Percentiles rank a stretch among this genome's conserved stretches.
Conservation (phyloP, 306 rosid species). For the Dalbergia cochinchinensis region DNA sequence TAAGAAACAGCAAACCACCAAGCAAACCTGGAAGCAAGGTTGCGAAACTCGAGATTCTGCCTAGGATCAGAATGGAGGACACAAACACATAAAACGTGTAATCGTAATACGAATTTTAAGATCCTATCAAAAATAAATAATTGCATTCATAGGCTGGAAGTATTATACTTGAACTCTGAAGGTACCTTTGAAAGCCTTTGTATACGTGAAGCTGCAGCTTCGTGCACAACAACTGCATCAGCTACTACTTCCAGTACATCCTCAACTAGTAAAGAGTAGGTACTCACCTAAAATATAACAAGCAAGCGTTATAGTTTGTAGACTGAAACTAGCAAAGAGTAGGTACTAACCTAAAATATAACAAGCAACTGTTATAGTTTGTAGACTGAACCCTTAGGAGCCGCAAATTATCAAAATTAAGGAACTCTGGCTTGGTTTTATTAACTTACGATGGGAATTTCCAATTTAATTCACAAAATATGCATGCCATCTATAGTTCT, state of each 20-base stretch:
- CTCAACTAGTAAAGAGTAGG: slow-evolving; percentile 89
- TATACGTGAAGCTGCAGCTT: slow-evolving; percentile 92
- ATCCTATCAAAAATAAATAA: too few species aligned
- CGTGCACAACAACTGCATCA: slow-evolving; percentile 82
- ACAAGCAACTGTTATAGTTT: slow-evolving; percentile 17
- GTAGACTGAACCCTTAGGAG: slow-evolving; percentile 23
- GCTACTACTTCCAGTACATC: slow-evolving; percentile 87
- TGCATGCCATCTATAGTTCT: slow-evolving; percentile 36
- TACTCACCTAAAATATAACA: slow-evolving; percentile 71
- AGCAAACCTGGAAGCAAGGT: slow-evolving; percentile 5
- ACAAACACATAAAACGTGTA: too few species aligned
- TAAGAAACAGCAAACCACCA: slow-evolving; percentile 19
- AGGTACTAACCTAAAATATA: slow-evolving; percentile 76
- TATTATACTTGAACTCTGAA: slow-evolving; percentile 16
- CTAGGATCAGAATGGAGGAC: not conserved
- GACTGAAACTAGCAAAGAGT: too few species aligned
- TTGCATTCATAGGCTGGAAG: not conserved
- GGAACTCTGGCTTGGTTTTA: slow-evolving; percentile 6
- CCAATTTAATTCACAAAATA: not conserved
- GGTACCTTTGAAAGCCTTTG: slow-evolving; percentile 92
- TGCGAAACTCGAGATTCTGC: not conserved
- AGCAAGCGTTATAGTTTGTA: slow-evolving; percentile 17
- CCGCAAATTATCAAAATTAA: not conserved
- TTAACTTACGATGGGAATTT: slow-evolving; percentile 8
- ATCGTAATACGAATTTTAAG: not conserved